A percentile compares a stretch with the other conserved stretches of the same genome.
These are phyloP conservation scores for Stagonosporopsis chrysanthemi DNA, from an alignment of 2,329 filamentous ascomycete genomes.

Conservation along the genomic window DNA sequence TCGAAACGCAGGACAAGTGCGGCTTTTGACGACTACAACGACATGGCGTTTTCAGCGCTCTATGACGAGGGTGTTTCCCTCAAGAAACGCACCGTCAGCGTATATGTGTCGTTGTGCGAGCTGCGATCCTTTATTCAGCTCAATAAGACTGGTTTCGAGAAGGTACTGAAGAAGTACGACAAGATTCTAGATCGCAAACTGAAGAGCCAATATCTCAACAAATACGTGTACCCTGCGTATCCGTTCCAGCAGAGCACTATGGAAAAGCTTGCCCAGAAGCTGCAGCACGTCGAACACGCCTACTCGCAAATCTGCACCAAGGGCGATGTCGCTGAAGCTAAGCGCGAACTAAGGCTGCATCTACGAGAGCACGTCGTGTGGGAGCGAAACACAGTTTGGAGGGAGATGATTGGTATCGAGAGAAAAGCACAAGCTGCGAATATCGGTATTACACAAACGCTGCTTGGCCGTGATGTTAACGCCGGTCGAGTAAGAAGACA, in stretches of 20 bases:
- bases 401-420: slow-evolving; percentile 98
- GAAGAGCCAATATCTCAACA: slow-evolving; percentile 76
- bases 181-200: slow-evolving; percentile 89
- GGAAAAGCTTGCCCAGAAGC: slow-evolving; percentile 72
- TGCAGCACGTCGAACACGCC: slow-evolving; percentile 75
- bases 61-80: slow-evolving; percentile 80
- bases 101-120: slow-evolving; percentile 93
- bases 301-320: slow-evolving; percentile 85
- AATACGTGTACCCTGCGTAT: slow-evolving; percentile 77
- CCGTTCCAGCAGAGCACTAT: slow-evolving; percentile 81
- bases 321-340: slow-evolving; percentile 78
- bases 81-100: slow-evolving; percentile 86
- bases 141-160: slow-evolving; percentile 95
- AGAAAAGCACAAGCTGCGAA: slow-evolving; percentile 93
- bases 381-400: slow-evolving; percentile 98
- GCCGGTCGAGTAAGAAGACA: slow-evolving; percentile 75
- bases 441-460: slow-evolving; percentile 77
- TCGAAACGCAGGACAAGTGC: slow-evolving; percentile 68
- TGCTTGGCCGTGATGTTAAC: slow-evolving; percentile 78
- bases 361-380: slow-evolving; percentile 96
- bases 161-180: slow-evolving; percentile 98
- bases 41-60: slow-evolving; percentile 74
- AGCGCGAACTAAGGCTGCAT: slow-evolving; percentile 86
- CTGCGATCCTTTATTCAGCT: slow-evolving; percentile 95
- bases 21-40: slow-evolving; percentile 78